Conservation (phyloP, 2,329 filamentous ascomycete genomes). For the Pestalotiopsis sp. region DNA sequence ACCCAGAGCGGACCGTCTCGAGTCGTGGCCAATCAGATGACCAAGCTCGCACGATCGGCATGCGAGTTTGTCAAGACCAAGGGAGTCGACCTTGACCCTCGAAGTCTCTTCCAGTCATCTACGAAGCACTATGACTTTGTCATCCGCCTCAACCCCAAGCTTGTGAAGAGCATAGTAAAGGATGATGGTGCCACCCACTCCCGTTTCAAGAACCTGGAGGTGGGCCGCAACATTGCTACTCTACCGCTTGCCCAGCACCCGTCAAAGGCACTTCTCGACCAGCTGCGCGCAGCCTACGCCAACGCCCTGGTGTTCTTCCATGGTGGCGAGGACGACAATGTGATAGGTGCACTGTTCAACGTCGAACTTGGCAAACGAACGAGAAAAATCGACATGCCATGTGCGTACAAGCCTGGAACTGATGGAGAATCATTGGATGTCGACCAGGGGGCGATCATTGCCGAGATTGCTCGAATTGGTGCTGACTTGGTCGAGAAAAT, state of each 20-base stretch:
- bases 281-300: slow-evolving; percentile 69
- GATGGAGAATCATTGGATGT: slow-evolving; percentile 57
- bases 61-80: slow-evolving; percentile 60
- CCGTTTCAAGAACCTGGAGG: slow-evolving; percentile 81
- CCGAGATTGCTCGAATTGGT: slow-evolving; percentile 72
- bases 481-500: slow-evolving; percentile 65
- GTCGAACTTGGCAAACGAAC: slow-evolving; percentile 55
- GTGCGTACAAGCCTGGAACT: slow-evolving; percentile 62
- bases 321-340: slow-evolving; percentile 58
- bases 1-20: slow-evolving; percentile 73
- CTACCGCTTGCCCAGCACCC: slow-evolving; percentile 62
- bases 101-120: slow-evolving; percentile 71
- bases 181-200: slow-evolving; percentile 41
- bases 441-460: slow-evolving; percentile 68
- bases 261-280: slow-evolving; percentile 63
- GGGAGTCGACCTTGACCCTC: slow-evolving; percentile 54
- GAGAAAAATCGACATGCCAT: slow-evolving; percentile 74
- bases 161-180: slow-evolving; percentile 43
- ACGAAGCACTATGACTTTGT: slow-evolving; percentile 83
- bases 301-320: slow-evolving; percentile 80
- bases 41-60: slow-evolving; percentile 77
- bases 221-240: slow-evolving; percentile 47
- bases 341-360: slow-evolving; percentile 63
- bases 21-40: slow-evolving; percentile 84
- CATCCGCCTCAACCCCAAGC: slow-evolving; percentile 68